A percentile compares a stretch with the other conserved stretches of the same genome.
Conservation (phyloP, 306 rosid species). For the Clitoria ternatea region DNA sequence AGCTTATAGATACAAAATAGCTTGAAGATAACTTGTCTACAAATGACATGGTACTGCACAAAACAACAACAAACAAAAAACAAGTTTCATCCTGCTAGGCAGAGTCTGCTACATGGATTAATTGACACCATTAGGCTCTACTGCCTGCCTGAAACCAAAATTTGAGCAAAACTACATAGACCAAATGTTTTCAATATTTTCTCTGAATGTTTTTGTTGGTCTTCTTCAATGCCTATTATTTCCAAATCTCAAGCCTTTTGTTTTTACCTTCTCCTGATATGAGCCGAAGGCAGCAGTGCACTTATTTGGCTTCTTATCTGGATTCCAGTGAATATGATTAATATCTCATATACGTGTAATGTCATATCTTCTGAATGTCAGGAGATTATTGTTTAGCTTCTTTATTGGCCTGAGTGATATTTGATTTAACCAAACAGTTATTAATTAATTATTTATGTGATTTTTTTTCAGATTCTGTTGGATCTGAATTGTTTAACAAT, state of each 20-base stretch:
- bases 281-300: constrained; percentile 4
- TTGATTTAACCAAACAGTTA: constrained; percentile 14
- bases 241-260: too few relatives aligned
- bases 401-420: neutral
- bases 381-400: constrained; percentile 1
- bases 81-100: neutral
- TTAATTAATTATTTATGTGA: constrained; percentile 15
- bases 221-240: constrained; percentile 17
- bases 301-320: constrained; percentile 12
- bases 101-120: neutral
- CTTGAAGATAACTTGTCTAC: neutral
- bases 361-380: constrained; percentile 2
- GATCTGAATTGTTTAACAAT: constrained; percentile 22
- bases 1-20: neutral
- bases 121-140: neutral
- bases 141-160: neutral
- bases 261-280: neutral
- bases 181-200: neutral
- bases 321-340: neutral
- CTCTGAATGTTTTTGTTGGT: neutral
- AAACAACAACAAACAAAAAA: neutral
- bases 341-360: neutral
- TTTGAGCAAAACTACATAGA: constrained; percentile 2
- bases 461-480: constrained; percentile 47
- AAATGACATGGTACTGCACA: neutral